Conservation (phyloP, 805 yeast species). For the Schizosaccharomyces lindneri region DNA sequence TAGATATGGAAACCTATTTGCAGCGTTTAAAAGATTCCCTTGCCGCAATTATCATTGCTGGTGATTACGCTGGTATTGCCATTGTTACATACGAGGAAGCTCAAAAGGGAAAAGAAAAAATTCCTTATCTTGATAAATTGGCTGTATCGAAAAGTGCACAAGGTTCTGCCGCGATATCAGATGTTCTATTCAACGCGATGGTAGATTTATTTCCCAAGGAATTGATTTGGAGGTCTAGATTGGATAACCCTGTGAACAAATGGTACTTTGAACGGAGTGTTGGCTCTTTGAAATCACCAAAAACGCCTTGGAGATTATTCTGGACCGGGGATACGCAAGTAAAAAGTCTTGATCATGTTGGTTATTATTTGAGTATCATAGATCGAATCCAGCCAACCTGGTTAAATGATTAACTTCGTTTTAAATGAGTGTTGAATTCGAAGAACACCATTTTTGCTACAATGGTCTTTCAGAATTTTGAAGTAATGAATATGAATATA, state of each 20-base stretch:
- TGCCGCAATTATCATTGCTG: constrained; percentile 63
- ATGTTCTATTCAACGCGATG: constrained; percentile 67
- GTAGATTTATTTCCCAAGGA: constrained; percentile 41
- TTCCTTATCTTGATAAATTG: constrained; percentile 79
- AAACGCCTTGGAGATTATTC: constrained; percentile 1
- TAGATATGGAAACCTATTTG: constrained; percentile 46
- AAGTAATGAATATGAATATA: too few species aligned
- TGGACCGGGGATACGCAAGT: neutral
- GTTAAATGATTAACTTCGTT: neutral
- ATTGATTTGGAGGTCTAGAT: constrained; percentile 73
- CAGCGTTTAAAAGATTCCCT: constrained; percentile 36
- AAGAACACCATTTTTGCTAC: too few species aligned
- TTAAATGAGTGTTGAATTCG: too few species aligned
- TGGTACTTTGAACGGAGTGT: constrained; percentile 25
- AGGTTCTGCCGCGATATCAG: constrained; percentile 85
- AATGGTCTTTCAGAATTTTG: too few species aligned
- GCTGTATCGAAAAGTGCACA: constrained; percentile 67
- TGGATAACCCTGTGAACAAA: constrained; percentile 72
- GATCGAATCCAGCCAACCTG: neutral
- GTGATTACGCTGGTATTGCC: constrained; percentile 90
- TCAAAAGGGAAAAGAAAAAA: constrained; percentile 12
- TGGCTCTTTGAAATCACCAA: neutral
- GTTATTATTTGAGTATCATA: neutral
- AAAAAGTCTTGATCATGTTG: neutral
- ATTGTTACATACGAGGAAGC: constrained; percentile 58